phyloP scores from a whole-genome alignment of 2,329 filamentous ascomycete genomes.

The Geosmithia putterillii region DNA sequence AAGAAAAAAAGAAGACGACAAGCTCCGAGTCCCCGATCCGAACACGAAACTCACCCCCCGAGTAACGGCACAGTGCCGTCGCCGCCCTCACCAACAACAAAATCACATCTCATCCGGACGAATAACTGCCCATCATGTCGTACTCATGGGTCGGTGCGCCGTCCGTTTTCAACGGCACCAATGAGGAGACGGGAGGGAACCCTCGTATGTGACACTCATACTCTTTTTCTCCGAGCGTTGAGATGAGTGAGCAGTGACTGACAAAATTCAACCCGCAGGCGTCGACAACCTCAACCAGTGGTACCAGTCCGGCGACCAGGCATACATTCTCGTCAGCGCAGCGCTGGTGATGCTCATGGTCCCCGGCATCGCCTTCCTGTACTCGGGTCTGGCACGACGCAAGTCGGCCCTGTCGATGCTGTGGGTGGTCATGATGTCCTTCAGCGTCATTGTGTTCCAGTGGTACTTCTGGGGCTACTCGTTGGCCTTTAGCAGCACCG shows the following conservation, averaged over 20 bases:
- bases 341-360: constrained; percentile 97
- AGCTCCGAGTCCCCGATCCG: no score
- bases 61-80: no score
- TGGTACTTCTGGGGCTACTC: constrained; percentile 99
- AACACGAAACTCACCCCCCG: no score
- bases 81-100: background rate
- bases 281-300: constrained; percentile 89
- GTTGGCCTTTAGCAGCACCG: constrained; percentile 73
- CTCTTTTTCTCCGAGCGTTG: background rate
- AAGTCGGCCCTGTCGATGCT: constrained; percentile 97
- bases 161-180: constrained; percentile 49
- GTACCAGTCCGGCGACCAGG: constrained; percentile 84
- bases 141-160: constrained; percentile 49
- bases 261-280: constrained; percentile 32
- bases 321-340: constrained; percentile 80
- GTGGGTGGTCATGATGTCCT: constrained; percentile 92
- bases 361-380: constrained; percentile 91
- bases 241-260: background rate
- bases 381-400: constrained; percentile 91
- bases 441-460: constrained; percentile 86
- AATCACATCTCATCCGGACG: constrained; percentile 1
- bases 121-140: constrained; percentile 31
- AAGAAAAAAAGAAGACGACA: no score
- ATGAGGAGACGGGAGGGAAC: constrained; percentile 58
- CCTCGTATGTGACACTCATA: constrained; percentile 46